Base-by-base conservation (phyloP, 345 rosid genomes). In the Ceriops tagal region DNA sequence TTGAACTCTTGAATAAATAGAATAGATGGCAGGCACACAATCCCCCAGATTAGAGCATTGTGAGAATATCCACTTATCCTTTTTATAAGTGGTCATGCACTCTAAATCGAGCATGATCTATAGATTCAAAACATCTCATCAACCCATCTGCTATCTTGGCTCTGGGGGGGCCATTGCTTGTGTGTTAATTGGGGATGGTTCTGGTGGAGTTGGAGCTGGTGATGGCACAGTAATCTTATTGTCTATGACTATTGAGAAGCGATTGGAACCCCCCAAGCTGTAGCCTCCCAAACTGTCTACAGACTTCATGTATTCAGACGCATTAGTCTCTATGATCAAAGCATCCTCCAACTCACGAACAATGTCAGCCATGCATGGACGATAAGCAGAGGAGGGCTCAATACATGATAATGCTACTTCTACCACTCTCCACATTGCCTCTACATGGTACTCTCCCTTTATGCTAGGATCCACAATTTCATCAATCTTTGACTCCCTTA, bases 371-470 rank as follows among this genome's bases (percentile, higher is more conserved):
- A 84, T 88, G 82, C 67, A 77, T 15, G 89, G 93, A 39, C 89
- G 68, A 62, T 85, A 82, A 56, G 84, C 86, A 2, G 91, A 84
- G 80, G 75, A 79, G 61, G 86, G 84, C 72, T 86, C 90, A 6
- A 76, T 88, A 65, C 93, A 88, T 64, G 89, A 82, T 79, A 83
- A 66, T 15, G 91, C 93, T 67, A 83, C 89, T 81, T 86, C 93
- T 18, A 88, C 89, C 64, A 86, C 89, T 70, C 89, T 83, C 90
- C 93, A 88, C 88, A 88, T 80, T 27, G 90, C 93, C 84, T 86
- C 93, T 21, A 85, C 85, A 37, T 86, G 93, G 80, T 86, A 88
- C 71, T 77, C 82, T 31, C 88, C 93, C 64, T 86, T 88, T 57
- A 82, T 76, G 81, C 62, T 78, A 13, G 86, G 93, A 69, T 88